Evolutionary conservation across 1,139 yeast species (phyloP), one percentile per base, ranked within the genome.

Genomic region (Saccharomyces hybrid): DNA sequence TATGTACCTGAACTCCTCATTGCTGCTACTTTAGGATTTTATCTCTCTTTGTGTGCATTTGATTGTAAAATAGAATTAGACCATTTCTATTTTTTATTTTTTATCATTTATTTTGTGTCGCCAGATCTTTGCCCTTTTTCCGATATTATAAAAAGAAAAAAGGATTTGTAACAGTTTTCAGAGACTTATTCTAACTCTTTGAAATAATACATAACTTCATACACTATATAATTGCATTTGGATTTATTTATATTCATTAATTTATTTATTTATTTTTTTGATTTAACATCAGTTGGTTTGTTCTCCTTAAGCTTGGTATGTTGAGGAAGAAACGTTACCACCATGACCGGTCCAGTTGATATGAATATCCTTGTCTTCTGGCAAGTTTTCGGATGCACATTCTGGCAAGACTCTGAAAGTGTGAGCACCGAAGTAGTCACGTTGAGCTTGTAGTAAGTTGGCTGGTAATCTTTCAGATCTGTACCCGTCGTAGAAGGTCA

Each of bases 381-480:
- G 91, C 75, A 87, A 81, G 71, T 76, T 76, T 56, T 78, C 88
- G 71, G 82, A 79, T 67, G 88, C 96, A 69, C 71, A 75, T 76
- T 95, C 95, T 66, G 96, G 96, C 72, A 89, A 80, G 63, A 93
- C 96, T 75, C 84, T 83, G 89, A 93, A 93, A 71, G 99, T 93
- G 84, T 93, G 99, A 64, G 99, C 99, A 78, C 99, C 99, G 71
- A 93, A 93, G 88, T 91, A 93, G 76, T 93, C 99, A 81, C 99
- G 89, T 83, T 93, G 99, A 69, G 98, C 98, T 80, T 93, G 99
- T 74, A 93, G 81, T 77, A 93, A 82, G 86, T 91, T 91, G 67
- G 99, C 99, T 71, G 99, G 98, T 71, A 91, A 81, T 73, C 85
- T 82, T 63, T 83, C 95, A 58, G 96, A 87, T 84, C 98, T 87